phyloP scores from a whole-genome alignment of 2,329 filamentous ascomycete species.

The Penicillium sp. region DNA sequence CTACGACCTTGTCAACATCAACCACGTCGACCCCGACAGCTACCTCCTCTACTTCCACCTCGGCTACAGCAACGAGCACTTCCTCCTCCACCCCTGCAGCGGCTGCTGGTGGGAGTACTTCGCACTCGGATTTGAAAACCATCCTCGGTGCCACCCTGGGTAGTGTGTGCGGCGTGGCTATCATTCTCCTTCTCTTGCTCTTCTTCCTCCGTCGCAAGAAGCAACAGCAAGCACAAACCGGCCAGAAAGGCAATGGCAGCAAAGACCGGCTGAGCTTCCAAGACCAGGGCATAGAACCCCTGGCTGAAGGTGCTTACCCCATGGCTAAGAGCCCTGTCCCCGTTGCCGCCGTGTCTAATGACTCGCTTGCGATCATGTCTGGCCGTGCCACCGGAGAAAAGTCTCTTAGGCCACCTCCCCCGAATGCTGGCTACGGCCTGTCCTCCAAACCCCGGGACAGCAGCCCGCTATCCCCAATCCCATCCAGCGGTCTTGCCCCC shows the following conservation, averaged over 20 bases:
- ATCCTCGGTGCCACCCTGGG: slow-evolving; percentile 84
- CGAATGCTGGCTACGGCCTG: slow-evolving; percentile 23
- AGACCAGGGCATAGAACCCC: slow-evolving; percentile 49
- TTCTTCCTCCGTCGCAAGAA: slow-evolving; percentile 60
- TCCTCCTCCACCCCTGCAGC: slow-evolving; percentile 38
- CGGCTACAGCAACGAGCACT: slow-evolving; percentile 34
- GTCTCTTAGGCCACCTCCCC: slow-evolving; percentile 30
- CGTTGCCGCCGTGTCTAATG: slow-evolving; percentile 37
- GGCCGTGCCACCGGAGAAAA: slow-evolving; percentile 41
- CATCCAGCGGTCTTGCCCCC: slow-evolving; percentile 31
- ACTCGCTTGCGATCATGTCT: slow-evolving; percentile 47
- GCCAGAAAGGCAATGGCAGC: slow-evolving; percentile 55
- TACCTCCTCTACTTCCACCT: slow-evolving; percentile 38
- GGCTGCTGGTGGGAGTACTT: slow-evolving; percentile 34
- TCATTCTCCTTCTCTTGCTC: slow-evolving; percentile 73
- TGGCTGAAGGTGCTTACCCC: slow-evolving; percentile 47
- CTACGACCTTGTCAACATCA: slow-evolving; percentile 33
- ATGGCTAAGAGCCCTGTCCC: slow-evolving; percentile 50
- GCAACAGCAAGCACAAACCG: slow-evolving; percentile 54
- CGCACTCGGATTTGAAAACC: slow-evolving; percentile 46
- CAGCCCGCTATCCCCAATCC: slow-evolving; percentile 35
- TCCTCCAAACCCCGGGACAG: slow-evolving; percentile 24
- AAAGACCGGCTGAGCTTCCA: slow-evolving; percentile 60
- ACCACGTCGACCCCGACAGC: slow-evolving; percentile 34
- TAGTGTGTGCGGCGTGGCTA: slow-evolving; percentile 73